Evolutionary conservation across 768 basidiomycete species (phyloP), one percentile per base, ranked within the genome.

Genomic region (Lentinula lateritia): DNA sequence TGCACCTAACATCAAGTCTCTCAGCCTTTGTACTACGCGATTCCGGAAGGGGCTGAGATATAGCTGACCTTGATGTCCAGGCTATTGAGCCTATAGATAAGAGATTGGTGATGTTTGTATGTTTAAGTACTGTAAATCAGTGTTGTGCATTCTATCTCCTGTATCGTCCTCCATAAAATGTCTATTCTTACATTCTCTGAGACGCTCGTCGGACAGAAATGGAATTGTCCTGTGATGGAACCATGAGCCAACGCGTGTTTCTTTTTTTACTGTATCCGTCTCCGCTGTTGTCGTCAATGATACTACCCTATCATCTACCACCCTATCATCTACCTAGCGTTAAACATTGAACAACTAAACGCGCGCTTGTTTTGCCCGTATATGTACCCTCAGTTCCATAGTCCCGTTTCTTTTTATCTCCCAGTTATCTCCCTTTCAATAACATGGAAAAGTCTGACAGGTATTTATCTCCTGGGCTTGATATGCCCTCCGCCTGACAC

Each of bases 11-110:
- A 32, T 48, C 41, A 48, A 28, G 28, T 55, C 2, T 46, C 34
- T 28, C 42, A 71, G 69, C 73, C 80, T 1, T 59, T 80, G 68
- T 80, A 80, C 66, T 80, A 78, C 67, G 71, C 71, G 35, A 52
- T 78, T 5, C 79, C 79, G 6, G 67, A 72, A 41, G 69, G 68
- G 23, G 73, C 74, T 13, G 62, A 66, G 34, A 60, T 75, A 50
- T 79, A 66, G 61, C 48, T 1, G 66, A 65, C 13, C 20, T 45
- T 15, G 43, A 28, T 28, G 23, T 23, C 23, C 23, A 23, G 23
- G 23, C 23, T 23, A 28, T 28, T 28, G 28, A 28, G 3, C 28
- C 28, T 28, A 28, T 28, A 28, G 28, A 28, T 28, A 28, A 18
- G 20, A 8, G 16, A 20, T 20, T n/a, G 46, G 18, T 10, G n/a